These are phyloP conservation scores for Priceomyces melissophilus DNA, from an alignment of 805 yeast species.

Conservation along the genomic window DNA sequence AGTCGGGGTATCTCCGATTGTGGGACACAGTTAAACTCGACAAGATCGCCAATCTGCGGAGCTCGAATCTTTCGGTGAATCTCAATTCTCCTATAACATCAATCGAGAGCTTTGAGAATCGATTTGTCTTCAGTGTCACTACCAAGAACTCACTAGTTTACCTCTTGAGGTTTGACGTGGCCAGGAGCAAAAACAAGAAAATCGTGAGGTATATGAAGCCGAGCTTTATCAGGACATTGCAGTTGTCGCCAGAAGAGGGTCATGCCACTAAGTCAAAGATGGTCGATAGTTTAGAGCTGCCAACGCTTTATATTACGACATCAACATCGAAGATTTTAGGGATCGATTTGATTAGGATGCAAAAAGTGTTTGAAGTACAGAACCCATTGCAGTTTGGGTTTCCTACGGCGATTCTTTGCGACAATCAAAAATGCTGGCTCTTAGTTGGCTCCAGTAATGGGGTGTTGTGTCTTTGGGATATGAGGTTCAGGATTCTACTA, in stretches of 20 bases:
- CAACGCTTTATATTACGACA: slow-evolving; percentile 50
- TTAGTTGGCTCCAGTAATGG: slow-evolving; percentile 76
- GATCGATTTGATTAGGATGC: slow-evolving; percentile 60
- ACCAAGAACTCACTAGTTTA: slow-evolving; percentile 46
- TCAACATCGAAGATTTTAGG: slow-evolving; percentile 48
- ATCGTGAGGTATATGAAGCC: slow-evolving; percentile 27
- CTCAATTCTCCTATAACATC: slow-evolving; percentile 49
- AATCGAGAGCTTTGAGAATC: slow-evolving; percentile 48
- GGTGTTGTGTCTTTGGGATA: slow-evolving; percentile 74
- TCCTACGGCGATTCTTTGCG: slow-evolving; percentile 57
- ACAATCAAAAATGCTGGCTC: slow-evolving; percentile 56
- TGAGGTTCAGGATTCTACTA: slow-evolving; percentile 59
- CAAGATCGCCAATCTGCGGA: slow-evolving; percentile 51
- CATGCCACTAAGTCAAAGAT: slow-evolving; percentile 45
- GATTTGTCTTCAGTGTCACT: slow-evolving; percentile 58
- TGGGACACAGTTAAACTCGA: slow-evolving; percentile 76
- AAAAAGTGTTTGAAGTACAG: slow-evolving; percentile 35
- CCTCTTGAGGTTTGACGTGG: slow-evolving; percentile 32
- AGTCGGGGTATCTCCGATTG: slow-evolving; percentile 63
- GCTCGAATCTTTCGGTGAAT: slow-evolving; percentile 43
- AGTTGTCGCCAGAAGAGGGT: slow-evolving; percentile 33
- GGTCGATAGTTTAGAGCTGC: slow-evolving; percentile 34
- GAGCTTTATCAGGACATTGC: slow-evolving; percentile 38
- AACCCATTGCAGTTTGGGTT: slow-evolving; percentile 66
- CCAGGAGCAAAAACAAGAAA: slow-evolving; percentile 29